Base-by-base conservation (phyloP, 2,329 filamentous ascomycete species). In the Pyrenophora graminea region DNA sequence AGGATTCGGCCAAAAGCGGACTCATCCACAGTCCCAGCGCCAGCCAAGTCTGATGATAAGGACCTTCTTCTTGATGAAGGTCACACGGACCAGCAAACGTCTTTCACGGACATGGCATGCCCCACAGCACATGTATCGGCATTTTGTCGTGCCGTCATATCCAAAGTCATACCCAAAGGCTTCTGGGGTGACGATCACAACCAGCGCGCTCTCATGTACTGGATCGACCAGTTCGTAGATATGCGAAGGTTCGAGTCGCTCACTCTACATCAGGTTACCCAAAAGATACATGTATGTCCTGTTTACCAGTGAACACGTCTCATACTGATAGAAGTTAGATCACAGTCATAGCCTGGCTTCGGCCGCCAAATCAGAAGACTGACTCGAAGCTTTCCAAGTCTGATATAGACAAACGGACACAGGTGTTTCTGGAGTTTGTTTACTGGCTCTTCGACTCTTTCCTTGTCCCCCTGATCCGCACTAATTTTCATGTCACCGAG, bases 361-460 rank as follows among this genome's bases (percentile, higher is more conserved):
- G 78, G 17, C 81, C 84, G 30, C 81, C 82, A 1, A 73, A 72
- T 10, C 68, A 80, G 1, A 62, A 69, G 12, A 42, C 56, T 17
- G 71, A 69, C 2, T 65, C 71, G 8, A 92, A 87, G 47, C 77
- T 88, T 42, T 88, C 88, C 53, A 78, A 80, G 52, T 86, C 87
- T 0, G 93, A 97, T 66, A 78, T 83, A 25, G 75, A 77, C 6
- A 97, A 97, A 72, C 86, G 92, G 9, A 78, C 77, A 21, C 89
- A 97, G 66, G 80, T 97, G 0, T 83, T 97, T 41, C 75, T 85
- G 45, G 94, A 99, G 70, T 86, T 97, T 51, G 65, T 97, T 6
- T 97, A 97, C 75, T 99, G 92, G 69, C 60, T 96, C 3, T 94
- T 99, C 64, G 94, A 99, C 72, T 97, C 92, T 0, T 80, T 97